These are phyloP conservation scores for Xylaria sp. DNA, from an alignment of 495 filamentous ascomycete species.

Conservation along the genomic window DNA sequence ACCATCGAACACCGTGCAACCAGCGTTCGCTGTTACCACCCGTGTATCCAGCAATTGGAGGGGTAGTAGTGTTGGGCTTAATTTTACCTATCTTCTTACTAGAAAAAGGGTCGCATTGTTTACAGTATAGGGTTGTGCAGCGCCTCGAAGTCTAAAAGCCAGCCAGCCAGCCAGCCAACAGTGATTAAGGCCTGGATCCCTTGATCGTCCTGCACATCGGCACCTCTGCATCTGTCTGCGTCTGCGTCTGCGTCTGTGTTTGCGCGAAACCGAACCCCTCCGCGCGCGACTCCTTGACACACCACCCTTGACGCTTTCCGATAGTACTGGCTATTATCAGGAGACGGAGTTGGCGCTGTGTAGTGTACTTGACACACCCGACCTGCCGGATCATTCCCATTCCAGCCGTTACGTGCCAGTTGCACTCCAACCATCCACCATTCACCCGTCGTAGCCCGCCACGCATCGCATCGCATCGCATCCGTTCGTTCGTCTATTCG, in stretches of 20 bases:
- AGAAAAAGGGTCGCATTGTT: constrained; percentile 15
- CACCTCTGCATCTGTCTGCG: too few relatives aligned
- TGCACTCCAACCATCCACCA: constrained; percentile 22
- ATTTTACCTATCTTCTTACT: not conserved
- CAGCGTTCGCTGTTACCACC: not conserved
- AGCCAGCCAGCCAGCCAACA: constrained; percentile 12
- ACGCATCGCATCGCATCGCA: constrained; percentile 22
- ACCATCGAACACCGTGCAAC: not conserved
- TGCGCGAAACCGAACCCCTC: not conserved
- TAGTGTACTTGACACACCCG: constrained; percentile 11
- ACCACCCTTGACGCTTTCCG: not conserved
- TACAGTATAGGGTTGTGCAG: not conserved
- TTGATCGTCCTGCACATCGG: constrained; percentile 17
- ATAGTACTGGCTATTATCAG: constrained; percentile 19
- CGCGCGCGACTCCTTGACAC: constrained; percentile 26
- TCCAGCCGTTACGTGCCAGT: constrained; percentile 22
- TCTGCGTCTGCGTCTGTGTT: not conserved
- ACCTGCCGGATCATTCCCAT: constrained; percentile 17
- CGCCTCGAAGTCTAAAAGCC: constrained; percentile 10
- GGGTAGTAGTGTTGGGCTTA: not conserved
- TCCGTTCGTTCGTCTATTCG: constrained; percentile 4
- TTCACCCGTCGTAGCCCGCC: constrained; percentile 19
- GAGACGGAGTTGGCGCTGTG: constrained; percentile 11
- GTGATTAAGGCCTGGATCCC: constrained; percentile 15
- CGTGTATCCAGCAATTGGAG: not conserved